Base-by-base conservation (phyloP, 768 basidiomycete species). In the Rhizopogon roseolus region DNA sequence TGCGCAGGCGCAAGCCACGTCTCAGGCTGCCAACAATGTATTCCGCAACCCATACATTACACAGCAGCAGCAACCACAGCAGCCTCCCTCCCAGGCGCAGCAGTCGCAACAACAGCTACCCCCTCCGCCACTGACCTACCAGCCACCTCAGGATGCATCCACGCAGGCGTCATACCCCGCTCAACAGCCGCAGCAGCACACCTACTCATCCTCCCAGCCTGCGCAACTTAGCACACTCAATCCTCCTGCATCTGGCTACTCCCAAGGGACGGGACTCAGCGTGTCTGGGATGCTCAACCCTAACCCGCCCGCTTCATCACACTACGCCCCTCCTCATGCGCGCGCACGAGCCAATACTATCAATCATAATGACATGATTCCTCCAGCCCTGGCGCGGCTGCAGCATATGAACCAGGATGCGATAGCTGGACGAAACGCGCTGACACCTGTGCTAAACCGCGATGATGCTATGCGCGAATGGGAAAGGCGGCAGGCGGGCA, bases 381-480 rank as follows among this genome's bases (percentile, higher is more conserved):
- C 97, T 28, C 92, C 96, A 19, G 95, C 96, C 39, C 76, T 99
- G 25, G 93, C 93, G 22, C 81, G 92, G 34, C 71, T 95, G 57
- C 88, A 91, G 52, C 91, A 93, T 28, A 92, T 93, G 88, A 90
- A 89, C 57, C 85, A 88, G 70, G 89, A 88, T 68, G 83, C 85
- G 63, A 86, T 85, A 59, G 81, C 74, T 48, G 82, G 85, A 39
- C 78, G 92, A 51, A 91, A 92, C 61, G 88, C 91, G 19, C 68
- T 97, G 68, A 97, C 93, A 13, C 96, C 96, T 2, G 94, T 97
- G 29, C 72, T 98, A 59, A 95, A 96, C 62, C 80, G 96, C 50
- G 96, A 98, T 60, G 96, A 99, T 58, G 88, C 91, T 41, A 88
- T 93, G 76, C 82, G 88, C 41, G 96, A 98, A 71, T 98, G 96